A percentile compares a stretch with the other conserved stretches of the same genome.
These are phyloP conservation scores for Begonia masoniana DNA, from an alignment of 306 rosid species.

Conservation along the genomic window DNA sequence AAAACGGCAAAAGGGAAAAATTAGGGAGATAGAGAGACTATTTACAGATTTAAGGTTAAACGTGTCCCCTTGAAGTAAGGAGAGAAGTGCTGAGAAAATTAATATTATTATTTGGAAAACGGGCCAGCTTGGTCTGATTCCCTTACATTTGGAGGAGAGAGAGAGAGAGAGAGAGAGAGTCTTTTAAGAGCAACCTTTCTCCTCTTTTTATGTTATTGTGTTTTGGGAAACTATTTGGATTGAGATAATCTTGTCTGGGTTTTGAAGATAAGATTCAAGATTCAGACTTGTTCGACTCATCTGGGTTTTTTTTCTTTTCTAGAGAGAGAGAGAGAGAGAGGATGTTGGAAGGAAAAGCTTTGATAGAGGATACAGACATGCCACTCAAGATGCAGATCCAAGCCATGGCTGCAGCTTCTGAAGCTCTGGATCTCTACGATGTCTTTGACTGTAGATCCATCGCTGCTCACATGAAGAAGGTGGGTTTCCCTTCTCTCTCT, in stretches of 20 bases:
- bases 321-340: constrained; percentile 1
- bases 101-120: constrained; percentile 14
- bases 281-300: not conserved
- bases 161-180: not conserved
- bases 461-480: constrained; percentile 94
- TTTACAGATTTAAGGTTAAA: not conserved
- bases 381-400: constrained; percentile 92
- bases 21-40: no score
- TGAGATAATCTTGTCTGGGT: constrained; percentile 10
- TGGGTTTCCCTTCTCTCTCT: constrained; percentile 4
- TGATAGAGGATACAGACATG: constrained; percentile 82
- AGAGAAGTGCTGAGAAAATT: constrained; percentile 13
- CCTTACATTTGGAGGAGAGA: constrained; percentile 13
- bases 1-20: not conserved
- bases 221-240: not conserved
- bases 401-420: constrained; percentile 88
- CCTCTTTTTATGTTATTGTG: not conserved
- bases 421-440: constrained; percentile 88
- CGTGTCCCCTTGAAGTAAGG: constrained; percentile 7
- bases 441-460: constrained; percentile 84
- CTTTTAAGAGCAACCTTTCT: constrained; percentile 4
- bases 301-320: not conserved
- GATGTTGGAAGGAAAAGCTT: constrained; percentile 95
- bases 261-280: constrained; percentile 9
- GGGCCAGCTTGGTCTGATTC: constrained; percentile 26